Evolutionary conservation across 768 basidiomycete genomes (phyloP).

Genomic region (Trametes punicea): DNA sequence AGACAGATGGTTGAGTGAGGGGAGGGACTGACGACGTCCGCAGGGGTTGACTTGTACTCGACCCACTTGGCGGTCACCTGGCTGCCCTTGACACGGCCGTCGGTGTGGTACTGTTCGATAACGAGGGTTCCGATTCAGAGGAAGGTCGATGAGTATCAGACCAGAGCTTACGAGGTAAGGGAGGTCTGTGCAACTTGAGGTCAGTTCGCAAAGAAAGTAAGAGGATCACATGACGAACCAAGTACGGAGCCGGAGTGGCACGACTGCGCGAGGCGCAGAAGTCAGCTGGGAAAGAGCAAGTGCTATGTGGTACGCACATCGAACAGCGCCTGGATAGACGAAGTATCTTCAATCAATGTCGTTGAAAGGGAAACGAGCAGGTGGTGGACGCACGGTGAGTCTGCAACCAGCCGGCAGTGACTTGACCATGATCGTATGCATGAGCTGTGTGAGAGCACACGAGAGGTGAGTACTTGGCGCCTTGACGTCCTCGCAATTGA

Average conservation of each 20-base stretch:
- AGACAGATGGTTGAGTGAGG: no score
- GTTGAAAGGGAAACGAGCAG: background rate
- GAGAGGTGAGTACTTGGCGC: background rate
- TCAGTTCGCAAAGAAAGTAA: slow-evolving; percentile 2
- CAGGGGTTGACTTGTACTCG: slow-evolving; percentile 59
- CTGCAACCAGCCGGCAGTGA: slow-evolving; percentile 84
- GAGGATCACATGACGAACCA: slow-evolving; percentile 37
- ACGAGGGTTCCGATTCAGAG: no score
- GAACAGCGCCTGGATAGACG: slow-evolving; percentile 26
- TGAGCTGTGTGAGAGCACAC: slow-evolving; percentile 39
- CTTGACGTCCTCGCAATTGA: background rate
- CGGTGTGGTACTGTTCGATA: slow-evolving; percentile 28
- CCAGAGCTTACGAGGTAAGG: slow-evolving; percentile 53
- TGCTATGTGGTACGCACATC: slow-evolving; percentile 24
- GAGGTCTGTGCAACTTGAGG: slow-evolving; percentile 43
- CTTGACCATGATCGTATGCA: slow-evolving; percentile 76
- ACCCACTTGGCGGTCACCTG: slow-evolving; percentile 25
- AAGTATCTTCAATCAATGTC: background rate
- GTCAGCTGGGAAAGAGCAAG: background rate
- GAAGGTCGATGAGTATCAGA: background rate
- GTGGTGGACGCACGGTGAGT: slow-evolving; percentile 62
- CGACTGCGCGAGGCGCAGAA: slow-evolving; percentile 40
- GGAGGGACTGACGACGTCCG: slow-evolving; percentile 69
- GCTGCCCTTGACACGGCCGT: slow-evolving; percentile 30
- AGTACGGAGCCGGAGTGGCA: slow-evolving; percentile 90